Evolutionary conservation across 768 basidiomycete species (phyloP).

Genomic region (Collybia sordida): DNA sequence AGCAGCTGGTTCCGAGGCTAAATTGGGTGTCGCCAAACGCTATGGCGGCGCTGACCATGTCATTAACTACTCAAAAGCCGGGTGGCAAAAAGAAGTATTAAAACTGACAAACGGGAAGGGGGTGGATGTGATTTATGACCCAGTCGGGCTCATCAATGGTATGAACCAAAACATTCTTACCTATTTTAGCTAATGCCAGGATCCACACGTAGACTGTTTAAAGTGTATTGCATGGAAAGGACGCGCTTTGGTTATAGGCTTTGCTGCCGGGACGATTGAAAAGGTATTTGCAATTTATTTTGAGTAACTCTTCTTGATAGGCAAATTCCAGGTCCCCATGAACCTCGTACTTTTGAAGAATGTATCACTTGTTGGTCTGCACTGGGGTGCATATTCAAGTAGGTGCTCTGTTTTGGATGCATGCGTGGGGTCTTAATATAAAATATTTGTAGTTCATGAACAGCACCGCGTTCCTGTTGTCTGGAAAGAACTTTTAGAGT

Average conservation of each 20-base stretch:
- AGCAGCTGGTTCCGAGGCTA: constrained; percentile 77
- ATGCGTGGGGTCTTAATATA: not conserved
- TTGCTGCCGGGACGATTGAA: constrained; percentile 82
- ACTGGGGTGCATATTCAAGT: constrained; percentile 85
- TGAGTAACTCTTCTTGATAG: constrained; percentile 11
- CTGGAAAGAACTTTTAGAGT: constrained; percentile 72
- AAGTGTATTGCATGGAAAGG: constrained; percentile 97
- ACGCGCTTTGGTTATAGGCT: constrained; percentile 90
- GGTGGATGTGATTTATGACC: constrained; percentile 85
- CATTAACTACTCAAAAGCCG: constrained; percentile 73
- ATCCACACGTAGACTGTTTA: constrained; percentile 56
- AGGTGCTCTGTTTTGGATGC: constrained; percentile 23
- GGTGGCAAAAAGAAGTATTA: constrained; percentile 91
- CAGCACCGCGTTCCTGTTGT: constrained; percentile 60
- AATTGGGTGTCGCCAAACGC: constrained; percentile 74
- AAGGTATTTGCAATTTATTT: constrained; percentile 44
- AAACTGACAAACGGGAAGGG: constrained; percentile 82
- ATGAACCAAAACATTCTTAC: constrained; percentile 9
- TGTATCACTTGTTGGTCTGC: constrained; percentile 77
- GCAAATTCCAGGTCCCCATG: constrained; percentile 65
- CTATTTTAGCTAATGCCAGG: not conserved
- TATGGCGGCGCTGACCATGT: constrained; percentile 82
- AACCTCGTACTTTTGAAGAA: constrained; percentile 86
- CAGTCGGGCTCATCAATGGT: constrained; percentile 79
- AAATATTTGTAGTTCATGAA: constrained; percentile 54